phyloP scores from a whole-genome alignment of 257 asterid species.

The Mitragyna speciosa region DNA sequence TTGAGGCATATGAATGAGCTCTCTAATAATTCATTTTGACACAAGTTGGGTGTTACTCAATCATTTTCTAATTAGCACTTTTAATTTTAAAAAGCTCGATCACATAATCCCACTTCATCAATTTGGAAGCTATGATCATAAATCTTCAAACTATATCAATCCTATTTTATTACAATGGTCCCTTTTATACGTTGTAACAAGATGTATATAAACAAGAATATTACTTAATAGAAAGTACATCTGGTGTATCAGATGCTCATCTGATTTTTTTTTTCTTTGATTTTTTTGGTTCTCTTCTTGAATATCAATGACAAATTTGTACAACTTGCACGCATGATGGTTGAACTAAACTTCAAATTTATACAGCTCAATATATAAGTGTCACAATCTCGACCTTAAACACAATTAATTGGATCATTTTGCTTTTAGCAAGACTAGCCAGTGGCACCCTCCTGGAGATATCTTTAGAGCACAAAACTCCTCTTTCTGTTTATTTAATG shows the following conservation, averaged over 20 bases:
- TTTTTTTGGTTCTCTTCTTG: neutral
- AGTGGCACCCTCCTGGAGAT: slow-evolving; percentile 1
- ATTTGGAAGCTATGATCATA: neutral
- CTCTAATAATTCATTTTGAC: neutral
- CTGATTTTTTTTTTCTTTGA: too few species aligned
- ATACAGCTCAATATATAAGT: neutral
- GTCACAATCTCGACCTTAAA: slow-evolving; percentile 23
- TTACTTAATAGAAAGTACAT: neutral
- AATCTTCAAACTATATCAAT: neutral
- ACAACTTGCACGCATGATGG: neutral
- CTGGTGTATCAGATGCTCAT: neutral
- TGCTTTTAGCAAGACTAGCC: neutral
- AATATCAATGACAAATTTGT: neutral
- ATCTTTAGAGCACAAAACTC: slow-evolving; percentile 7
- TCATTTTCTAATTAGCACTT: slow-evolving; percentile 10
- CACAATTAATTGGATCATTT: slow-evolving; percentile 26
- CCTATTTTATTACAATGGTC: neutral
- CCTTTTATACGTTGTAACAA: neutral
- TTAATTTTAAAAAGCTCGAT: slow-evolving; percentile 9
- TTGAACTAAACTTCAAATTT: neutral
- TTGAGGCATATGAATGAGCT: neutral
- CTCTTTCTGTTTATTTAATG: neutral
- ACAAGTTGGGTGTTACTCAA: neutral
- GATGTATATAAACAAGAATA: too few species aligned
- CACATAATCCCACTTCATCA: slow-evolving; percentile 4